Evolutionary conservation across 148 eudicot species (phyloP), one percentile per base, ranked within the genome.

Genomic region (Euryodendron excelsum): DNA sequence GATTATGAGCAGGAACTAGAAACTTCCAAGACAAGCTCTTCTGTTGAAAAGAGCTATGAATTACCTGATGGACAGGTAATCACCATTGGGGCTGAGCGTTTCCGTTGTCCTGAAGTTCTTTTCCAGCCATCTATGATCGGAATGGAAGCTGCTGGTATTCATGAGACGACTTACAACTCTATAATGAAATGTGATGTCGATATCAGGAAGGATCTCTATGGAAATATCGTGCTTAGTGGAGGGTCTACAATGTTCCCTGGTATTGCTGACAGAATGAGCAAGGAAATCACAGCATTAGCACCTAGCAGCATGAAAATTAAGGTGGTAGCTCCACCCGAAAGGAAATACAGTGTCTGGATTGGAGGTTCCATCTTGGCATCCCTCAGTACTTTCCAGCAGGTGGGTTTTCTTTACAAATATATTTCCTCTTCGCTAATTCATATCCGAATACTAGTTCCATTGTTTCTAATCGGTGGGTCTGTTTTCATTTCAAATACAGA

Each of bases 251-350:
- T 82, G 85, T 82, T 82, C 41, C 76, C 85, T 4, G 85, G 85
- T 27, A 79, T 82, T 69, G 85, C 76, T 30, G 85, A 82, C 68
- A 78, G 85, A 75, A 82, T 82, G 82, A 82, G 85, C 82, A 82
- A 82, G 79, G 85, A 82, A 50, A 82, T 82, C 39, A 78, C 79
- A 14, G 85, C 85, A 0, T 48, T 82, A 23, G 85, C 85, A 12
- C 85, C 85, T 18, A 82, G 82, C 44, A 79, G 82, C 82, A 79
- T 82, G 85, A 82, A 82, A 64, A 82, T 82, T 39, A 82, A 82
- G 76, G 84, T 82, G 60, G 84, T 82, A 3, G 84, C 84, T 77
- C 84, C 80, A 1, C 83, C 83, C 17, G 83, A 81, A 34, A 76
- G 83, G 80, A 81, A 81, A 65, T 81, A 81, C 71, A 81, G 83